phyloP scores from a whole-genome alignment of 1,284 basidiomycete species.

The Tylopilus sp. region DNA sequence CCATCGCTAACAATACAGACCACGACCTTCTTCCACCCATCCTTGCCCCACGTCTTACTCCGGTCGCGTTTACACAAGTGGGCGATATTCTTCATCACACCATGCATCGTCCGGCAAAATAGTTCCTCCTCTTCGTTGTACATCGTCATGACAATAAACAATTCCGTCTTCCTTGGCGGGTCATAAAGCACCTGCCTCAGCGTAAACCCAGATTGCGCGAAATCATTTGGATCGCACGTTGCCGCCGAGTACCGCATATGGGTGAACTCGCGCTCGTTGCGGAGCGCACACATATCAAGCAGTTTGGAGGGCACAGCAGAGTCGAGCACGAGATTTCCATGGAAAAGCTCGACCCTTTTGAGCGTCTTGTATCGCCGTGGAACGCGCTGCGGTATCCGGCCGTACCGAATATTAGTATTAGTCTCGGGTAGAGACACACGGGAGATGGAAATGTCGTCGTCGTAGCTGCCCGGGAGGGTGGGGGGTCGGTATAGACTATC shows the following conservation, averaged over 20 bases:
- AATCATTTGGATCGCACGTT: slow-evolving; percentile 95
- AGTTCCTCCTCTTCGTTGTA: slow-evolving; percentile 83
- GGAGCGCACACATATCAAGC: slow-evolving; percentile 79
- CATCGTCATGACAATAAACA: slow-evolving; percentile 89
- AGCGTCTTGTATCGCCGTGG: slow-evolving; percentile 91
- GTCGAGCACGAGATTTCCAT: slow-evolving; percentile 93
- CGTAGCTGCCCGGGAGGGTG: slow-evolving; percentile 58
- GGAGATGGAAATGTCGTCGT: slow-evolving; percentile 48
- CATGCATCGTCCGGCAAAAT: slow-evolving; percentile 91
- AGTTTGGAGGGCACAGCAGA: slow-evolving; percentile 88
- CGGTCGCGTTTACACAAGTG: slow-evolving; percentile 86
- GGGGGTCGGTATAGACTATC: slow-evolving; percentile 46
- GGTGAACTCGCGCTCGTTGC: slow-evolving; percentile 90
- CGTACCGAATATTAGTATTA: slow-evolving; percentile 82
- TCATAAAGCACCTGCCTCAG: slow-evolving; percentile 87
- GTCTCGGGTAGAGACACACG: slow-evolving; percentile 54
- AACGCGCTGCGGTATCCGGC: slow-evolving; percentile 87
- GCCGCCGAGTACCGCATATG: slow-evolving; percentile 95
- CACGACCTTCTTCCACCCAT: slow-evolving; percentile 96
- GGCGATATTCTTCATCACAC: slow-evolving; percentile 90
- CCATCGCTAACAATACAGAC: slow-evolving; percentile 66
- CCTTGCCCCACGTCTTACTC: slow-evolving; percentile 95
- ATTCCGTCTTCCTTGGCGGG: slow-evolving; percentile 85
- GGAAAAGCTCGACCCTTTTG: slow-evolving; percentile 90
- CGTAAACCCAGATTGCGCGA: slow-evolving; percentile 83